Evolutionary conservation across 1,139 yeast species (phyloP), one percentile per base, ranked within the genome.

Genomic region (Protomyces gravidus): DNA sequence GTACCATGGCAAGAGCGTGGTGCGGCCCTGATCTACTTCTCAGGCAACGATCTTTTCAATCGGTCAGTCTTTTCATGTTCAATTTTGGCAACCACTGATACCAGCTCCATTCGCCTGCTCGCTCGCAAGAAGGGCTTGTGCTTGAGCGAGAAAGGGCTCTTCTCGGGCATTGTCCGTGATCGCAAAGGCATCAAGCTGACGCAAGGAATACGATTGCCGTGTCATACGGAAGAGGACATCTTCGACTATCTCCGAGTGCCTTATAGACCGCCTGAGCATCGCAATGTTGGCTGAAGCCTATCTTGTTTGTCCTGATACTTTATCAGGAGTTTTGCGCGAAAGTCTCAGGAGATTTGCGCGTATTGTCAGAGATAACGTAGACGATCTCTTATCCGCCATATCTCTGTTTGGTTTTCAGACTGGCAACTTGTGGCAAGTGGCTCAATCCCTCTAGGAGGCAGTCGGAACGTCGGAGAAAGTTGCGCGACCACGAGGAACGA

Each of bases 1-100:
- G 80, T 80, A 27, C 80, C 78, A 13, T 77, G 80, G 75, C 66
- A 70, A 1, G 77, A 78, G 60, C 65, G 76, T 13, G 88, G 86
- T 0, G 80, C 84, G 0, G 74, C 80, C 0, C 67, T 78, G 66
- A 68, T 83, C 17, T 83, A 83, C 67, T 83, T 80, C 66, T 81
- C 83, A 0, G 88, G 88, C 0, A 79, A 81, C 63, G 78, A 76
- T 56, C 74, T 76, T 32, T 81, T 82, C 67, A 83, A 82, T 67
- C 75, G 85, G 58, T 70, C 11, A 13, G 36, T 5, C n/a, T n/a
- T n/a, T n/a, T n/a, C n/a, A n/a, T n/a, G n/a, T n/a, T n/a, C n/a
- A n/a, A n/a, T n/a, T n/a, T n/a, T n/a, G n/a, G n/a, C n/a, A n/a
- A n/a, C n/a, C n/a, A n/a, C n/a, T n/a, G n/a, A n/a, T n/a, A n/a